Percentiles rank a stretch among this genome's conserved stretches.
Conservation (phyloP, 2,329 filamentous ascomycete species). For the Colletotrichum incanum region DNA sequence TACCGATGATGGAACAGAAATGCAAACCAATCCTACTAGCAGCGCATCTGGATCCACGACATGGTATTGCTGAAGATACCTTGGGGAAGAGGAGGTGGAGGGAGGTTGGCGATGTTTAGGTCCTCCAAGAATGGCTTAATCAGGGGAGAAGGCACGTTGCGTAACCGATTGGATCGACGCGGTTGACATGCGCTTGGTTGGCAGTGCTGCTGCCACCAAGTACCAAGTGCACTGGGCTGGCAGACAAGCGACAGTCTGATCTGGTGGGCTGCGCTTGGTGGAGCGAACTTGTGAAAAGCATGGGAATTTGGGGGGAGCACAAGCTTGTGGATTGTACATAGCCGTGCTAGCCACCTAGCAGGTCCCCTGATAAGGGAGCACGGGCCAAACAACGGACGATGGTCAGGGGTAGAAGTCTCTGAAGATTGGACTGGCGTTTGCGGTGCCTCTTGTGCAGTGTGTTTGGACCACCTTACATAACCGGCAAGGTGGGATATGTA, state of each 20-base stretch:
- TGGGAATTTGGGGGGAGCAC: slow-evolving; percentile 8
- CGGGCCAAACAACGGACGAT: slow-evolving; percentile 17
- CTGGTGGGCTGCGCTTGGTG: neutral
- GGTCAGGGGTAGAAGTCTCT: slow-evolving; percentile 6
- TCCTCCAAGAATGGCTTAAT: slow-evolving; percentile 33
- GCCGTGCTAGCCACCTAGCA: neutral
- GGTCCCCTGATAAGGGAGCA: slow-evolving; percentile 33
- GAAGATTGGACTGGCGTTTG: neutral
- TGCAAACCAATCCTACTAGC: slow-evolving; percentile 37
- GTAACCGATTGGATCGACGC: slow-evolving; percentile 38
- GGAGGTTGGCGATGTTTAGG: slow-evolving; percentile 37
- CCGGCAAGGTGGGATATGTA: neutral
- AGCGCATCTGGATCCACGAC: slow-evolving; percentile 32
- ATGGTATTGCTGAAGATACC: slow-evolving; percentile 34
- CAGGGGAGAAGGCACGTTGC: slow-evolving; percentile 41
- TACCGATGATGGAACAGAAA: slow-evolving; percentile 19
- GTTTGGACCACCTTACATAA: slow-evolving; percentile 27
- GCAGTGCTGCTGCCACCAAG: slow-evolving; percentile 22
- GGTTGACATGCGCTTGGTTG: slow-evolving; percentile 35
- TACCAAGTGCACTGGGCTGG: slow-evolving; percentile 16
- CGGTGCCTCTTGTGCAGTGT: neutral
- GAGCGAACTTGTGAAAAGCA: neutral
- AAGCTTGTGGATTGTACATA: slow-evolving; percentile 5
- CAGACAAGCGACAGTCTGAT: slow-evolving; percentile 16
- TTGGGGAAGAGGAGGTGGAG: slow-evolving; percentile 8